Percentiles rank a stretch among this genome's conserved stretches.
Conservation (phyloP, 768 basidiomycete species). For the Leccinum pellstonianum region DNA sequence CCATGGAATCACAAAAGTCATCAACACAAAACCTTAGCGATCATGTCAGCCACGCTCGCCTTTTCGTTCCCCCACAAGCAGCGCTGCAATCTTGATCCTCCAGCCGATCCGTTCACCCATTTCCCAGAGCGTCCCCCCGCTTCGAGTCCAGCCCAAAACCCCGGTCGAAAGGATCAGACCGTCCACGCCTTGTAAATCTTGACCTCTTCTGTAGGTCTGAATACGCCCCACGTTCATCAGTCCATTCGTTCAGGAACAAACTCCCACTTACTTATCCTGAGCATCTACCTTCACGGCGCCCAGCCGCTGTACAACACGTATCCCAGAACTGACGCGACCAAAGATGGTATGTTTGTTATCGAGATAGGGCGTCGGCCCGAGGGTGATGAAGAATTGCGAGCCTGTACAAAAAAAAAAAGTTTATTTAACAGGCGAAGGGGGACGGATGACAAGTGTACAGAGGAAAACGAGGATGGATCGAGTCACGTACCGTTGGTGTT, state of each 20-base stretch:
- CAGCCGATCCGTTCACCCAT: too few species aligned
- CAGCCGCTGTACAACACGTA: slow-evolving; percentile 88
- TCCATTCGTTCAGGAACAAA: not conserved
- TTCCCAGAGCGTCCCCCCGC: too few species aligned
- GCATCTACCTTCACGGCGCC: slow-evolving; percentile 88
- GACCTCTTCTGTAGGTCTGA: slow-evolving; percentile 70
- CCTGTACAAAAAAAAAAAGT: slow-evolving; percentile 43
- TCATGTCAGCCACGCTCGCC: not conserved
- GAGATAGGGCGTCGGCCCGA: slow-evolving; percentile 78
- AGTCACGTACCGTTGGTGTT: slow-evolving; percentile 58
- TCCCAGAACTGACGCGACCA: slow-evolving; percentile 87
- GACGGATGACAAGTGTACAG: not conserved
- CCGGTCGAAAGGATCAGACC: slow-evolving; percentile 1
- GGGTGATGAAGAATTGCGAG: slow-evolving; percentile 92
- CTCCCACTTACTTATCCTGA: slow-evolving; percentile 70
- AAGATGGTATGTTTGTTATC: slow-evolving; percentile 88
- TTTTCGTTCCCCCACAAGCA: too few species aligned
- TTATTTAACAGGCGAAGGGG: too few species aligned
- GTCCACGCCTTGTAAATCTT: slow-evolving; percentile 79
- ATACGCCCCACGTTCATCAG: not conserved
- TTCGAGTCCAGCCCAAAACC: too few species aligned
- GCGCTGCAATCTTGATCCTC: too few species aligned
- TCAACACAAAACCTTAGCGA: not conserved
- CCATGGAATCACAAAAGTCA: not conserved
- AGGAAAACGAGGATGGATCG: rapidly evolving